Evolutionary conservation across 2,329 filamentous ascomycete species (phyloP).

Genomic region (Colletotrichum sp.): DNA sequence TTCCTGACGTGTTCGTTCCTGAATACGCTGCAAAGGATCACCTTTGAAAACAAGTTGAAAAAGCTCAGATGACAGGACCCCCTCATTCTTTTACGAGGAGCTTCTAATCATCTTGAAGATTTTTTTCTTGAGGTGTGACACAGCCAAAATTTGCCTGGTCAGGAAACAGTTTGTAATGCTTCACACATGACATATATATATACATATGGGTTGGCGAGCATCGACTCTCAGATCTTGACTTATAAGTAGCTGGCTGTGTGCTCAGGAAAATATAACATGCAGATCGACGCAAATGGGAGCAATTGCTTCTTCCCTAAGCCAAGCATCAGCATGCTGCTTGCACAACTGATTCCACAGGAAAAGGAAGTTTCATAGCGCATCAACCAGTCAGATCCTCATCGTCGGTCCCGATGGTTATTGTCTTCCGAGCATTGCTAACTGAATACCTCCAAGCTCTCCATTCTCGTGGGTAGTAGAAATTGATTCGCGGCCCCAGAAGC

Average conservation of each 20-base stretch:
- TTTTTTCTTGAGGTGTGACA: too few species aligned
- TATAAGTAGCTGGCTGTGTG: neutral
- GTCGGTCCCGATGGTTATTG: accelerated
- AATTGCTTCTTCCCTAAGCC: too few species aligned
- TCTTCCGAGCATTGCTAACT: accelerated
- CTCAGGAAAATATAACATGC: too few species aligned
- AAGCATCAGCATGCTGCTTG: neutral
- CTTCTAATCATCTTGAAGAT: neutral
- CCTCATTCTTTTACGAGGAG: neutral
- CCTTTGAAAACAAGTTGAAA: too few species aligned
- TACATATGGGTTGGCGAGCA: neutral
- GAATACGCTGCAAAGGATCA: too few species aligned
- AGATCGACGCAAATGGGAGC: too few species aligned
- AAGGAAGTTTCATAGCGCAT: neutral
- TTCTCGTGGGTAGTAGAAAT: neutral
- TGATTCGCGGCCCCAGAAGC: accelerated
- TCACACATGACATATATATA: neutral
- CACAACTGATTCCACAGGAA: neutral
- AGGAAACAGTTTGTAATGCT: accelerated
- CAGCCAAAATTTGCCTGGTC: too few species aligned
- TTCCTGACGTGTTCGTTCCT: accelerated
- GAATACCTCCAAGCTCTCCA: neutral
- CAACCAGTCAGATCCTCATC: neutral
- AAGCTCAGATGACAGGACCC: too few species aligned
- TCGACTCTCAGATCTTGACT: neutral